Evolutionary conservation across 2,329 filamentous ascomycete species (phyloP), one percentile per base, ranked within the genome.

Genomic region (Exophiala sp.): DNA sequence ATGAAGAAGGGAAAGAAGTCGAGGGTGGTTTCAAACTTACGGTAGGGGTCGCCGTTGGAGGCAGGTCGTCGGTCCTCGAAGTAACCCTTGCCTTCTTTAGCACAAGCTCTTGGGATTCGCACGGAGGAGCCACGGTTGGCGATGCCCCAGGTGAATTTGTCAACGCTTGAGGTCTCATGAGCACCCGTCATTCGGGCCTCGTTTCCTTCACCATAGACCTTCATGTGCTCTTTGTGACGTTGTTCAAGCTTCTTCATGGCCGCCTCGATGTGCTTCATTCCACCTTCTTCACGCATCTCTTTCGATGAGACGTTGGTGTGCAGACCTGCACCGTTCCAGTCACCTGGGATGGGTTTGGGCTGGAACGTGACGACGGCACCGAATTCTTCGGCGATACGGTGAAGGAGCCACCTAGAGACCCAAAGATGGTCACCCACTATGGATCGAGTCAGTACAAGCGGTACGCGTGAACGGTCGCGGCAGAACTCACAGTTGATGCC

Each of bases 311-410:
- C 94, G 84, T 97, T 95, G 80, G 80, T 86, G 83, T 95, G 91
- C 47, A 96, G 86, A 74, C 90, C 90, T 57, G 90, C 90, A 68
- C 92, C 94, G 80, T 97, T 97, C 92, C 94, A 97, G 79, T 95
- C 87, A 68, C 92, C 92, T 55, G 86, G 84, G 63, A 97, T 91
- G 63, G 92, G 92, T 85, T 99, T 99, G 71, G 94, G 94, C 69
- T 91, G 84, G 72, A 96, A 87, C 36, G 92, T 95, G 62, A 97
- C 91, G 83, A 91, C 91, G 74, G 87, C 91, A 68, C 92, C 94
- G 68, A 96, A 96, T 69, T 97, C 92, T 74, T 99, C 94, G 50
- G 92, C 89, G 57, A 97, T 88, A 63, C 91, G 88, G 81, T 88
- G 83, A 63, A 95, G 87, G 66, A 95, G 80, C 83, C 91, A 95